Conservation (phyloP, 2,329 filamentous ascomycete species). For the Domatiomyces catenatus region DNA sequence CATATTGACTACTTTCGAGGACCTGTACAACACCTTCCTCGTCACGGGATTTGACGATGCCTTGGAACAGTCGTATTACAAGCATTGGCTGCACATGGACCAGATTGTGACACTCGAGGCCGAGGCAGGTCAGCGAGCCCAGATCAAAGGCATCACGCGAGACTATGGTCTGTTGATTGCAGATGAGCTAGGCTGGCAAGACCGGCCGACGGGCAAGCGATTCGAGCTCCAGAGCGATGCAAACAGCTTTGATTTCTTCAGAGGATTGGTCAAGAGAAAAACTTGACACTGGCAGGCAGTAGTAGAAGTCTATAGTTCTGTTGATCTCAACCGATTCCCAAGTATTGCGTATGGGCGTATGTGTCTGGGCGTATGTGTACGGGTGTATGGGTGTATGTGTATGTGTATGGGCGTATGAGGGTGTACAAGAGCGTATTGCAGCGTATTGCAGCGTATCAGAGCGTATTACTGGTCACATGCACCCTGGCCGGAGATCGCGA, state of each 20-base stretch:
- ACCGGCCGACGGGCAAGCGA: slow-evolving; percentile 57
- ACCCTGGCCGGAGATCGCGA: neutral
- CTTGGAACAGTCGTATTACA: slow-evolving; percentile 65
- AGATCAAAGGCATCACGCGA: slow-evolving; percentile 73
- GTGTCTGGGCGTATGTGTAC: too few relatives aligned
- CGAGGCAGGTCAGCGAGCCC: slow-evolving; percentile 51
- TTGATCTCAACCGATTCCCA: neutral
- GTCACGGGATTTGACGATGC: slow-evolving; percentile 56
- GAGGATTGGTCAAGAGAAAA: slow-evolving; percentile 70
- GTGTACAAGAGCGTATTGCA: too few relatives aligned
- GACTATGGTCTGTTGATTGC: slow-evolving; percentile 80
- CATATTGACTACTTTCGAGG: slow-evolving; percentile 64
- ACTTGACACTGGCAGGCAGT: slow-evolving; percentile 27
- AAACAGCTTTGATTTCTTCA: slow-evolving; percentile 97
- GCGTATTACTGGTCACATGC: too few relatives aligned
- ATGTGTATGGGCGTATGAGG: too few relatives aligned
- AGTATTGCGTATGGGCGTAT: too few relatives aligned
- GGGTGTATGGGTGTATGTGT: too few relatives aligned
- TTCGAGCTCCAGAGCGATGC: slow-evolving; percentile 88
- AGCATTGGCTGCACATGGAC: slow-evolving; percentile 69
- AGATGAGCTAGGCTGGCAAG: slow-evolving; percentile 63
- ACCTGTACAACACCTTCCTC: slow-evolving; percentile 60
- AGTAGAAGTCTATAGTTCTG: neutral
- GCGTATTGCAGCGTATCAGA: too few relatives aligned
- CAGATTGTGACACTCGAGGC: slow-evolving; percentile 64